Evolutionary conservation across 202 grass and related monocot genomes (phyloP).

Genomic region (Setaria italica): DNA sequence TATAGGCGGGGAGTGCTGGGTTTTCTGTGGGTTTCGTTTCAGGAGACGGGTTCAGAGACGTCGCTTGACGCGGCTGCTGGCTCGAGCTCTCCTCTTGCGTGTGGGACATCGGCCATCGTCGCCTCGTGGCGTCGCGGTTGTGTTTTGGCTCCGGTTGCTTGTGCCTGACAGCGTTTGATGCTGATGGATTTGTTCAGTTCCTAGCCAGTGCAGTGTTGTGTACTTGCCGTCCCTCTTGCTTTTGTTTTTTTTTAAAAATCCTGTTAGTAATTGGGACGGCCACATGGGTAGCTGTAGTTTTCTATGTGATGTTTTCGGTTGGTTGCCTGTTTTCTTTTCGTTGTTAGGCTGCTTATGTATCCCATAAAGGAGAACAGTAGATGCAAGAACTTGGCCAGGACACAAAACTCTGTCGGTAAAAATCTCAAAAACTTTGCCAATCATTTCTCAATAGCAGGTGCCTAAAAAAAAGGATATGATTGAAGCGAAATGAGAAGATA

Average conservation of each 20-base stretch:
- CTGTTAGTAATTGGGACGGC: not conserved
- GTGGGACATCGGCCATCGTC: not conserved
- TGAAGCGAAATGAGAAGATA: too few species aligned
- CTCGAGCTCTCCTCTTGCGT: slow-evolving; percentile 27
- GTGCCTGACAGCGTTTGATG: not conserved
- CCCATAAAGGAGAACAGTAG: not conserved
- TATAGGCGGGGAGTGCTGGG: not conserved
- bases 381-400: not conserved
- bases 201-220: not conserved
- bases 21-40: not conserved
- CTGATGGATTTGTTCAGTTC: slow-evolving; percentile 17
- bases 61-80: slow-evolving; percentile 30
- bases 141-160: slow-evolving; percentile 35
- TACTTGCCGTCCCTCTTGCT: not conserved
- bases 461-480: not conserved
- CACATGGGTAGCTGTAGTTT: not conserved
- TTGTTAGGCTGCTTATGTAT: not conserved
- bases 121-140: slow-evolving; percentile 9
- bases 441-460: not conserved
- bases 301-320: slow-evolving; percentile 14
- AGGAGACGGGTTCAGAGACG: slow-evolving; percentile 11
- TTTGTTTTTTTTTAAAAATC: not conserved
- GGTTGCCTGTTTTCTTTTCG: not conserved
- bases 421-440: not conserved
- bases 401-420: not conserved